Base-by-base conservation (phyloP, 1,284 basidiomycete species). In the Trichosporon sp. region DNA sequence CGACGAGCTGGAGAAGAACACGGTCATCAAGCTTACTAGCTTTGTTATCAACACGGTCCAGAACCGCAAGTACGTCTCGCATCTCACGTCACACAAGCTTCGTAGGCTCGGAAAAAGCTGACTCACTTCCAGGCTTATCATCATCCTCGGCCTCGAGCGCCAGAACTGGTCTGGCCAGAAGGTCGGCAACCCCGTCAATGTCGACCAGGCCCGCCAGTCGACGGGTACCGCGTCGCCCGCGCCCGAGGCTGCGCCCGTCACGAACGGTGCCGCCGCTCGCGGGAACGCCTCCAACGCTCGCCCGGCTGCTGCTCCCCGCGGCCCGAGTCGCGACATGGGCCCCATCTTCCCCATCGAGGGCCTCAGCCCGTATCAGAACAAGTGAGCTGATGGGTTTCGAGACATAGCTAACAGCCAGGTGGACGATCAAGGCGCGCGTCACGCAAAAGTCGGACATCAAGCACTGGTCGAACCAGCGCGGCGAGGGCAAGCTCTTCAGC, bases 391-490 rank as follows among this genome's bases (percentile, higher is more conserved):
- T 3, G 8, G 6, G 33, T 1, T 3, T 6, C 13, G 37, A 3
- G 4, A 8, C 25, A 25, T 3, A 44, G 33, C 46, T 62, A 33
- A 60, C 32, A 2, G 44, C 1, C 59, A 82, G 80, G 76, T 96
- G 94, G 95, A 95, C 91, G 3, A 97, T 99, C 84, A 95, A 94
- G 78, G 96, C 93, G 25, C 89, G 93, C 58, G 92, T 97, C 56
- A 91, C 88, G 2, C 87, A 90, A 72, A 97, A 95, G 81, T 88
- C 87, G 0, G 95, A 98, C 0, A 87, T 99, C 74, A 90, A 87
- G 74, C 86, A 87, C 52, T 99, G 90, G 87, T 90, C 91, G 4
- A 99, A 96, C 78, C 83, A 86, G 70, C 86, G 89, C 11, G 96
- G 96, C 56, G 96, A 98, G 72, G 96, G 96, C 52, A 95, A 97